Evolutionary conservation across 305 asterid genomes (phyloP).

Genomic region (Salvia sclarea): DNA sequence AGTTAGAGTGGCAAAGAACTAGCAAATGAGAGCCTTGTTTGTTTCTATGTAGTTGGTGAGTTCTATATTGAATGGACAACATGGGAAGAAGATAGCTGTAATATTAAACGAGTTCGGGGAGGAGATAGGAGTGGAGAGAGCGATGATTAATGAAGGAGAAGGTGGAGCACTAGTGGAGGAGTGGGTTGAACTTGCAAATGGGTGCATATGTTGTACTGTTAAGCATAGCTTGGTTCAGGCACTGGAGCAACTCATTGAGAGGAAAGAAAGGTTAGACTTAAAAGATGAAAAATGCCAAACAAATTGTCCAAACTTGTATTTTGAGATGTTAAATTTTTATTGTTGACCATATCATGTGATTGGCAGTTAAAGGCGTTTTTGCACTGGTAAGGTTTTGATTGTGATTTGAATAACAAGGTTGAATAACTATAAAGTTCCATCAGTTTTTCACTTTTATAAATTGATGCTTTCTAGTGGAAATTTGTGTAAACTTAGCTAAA

Average conservation of each 20-base stretch:
- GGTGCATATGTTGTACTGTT: slow-evolving; percentile 95
- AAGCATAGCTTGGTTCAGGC: slow-evolving; percentile 99
- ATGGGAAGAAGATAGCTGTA: slow-evolving; percentile 92
- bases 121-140: slow-evolving; percentile 95
- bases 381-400: not conserved
- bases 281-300: not conserved
- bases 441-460: not conserved
- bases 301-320: not conserved
- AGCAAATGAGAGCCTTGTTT: not conserved
- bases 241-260: slow-evolving; percentile 91
- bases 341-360: not conserved
- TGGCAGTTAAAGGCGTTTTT: not conserved
- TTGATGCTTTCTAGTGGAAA: slow-evolving; percentile 7
- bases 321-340: not conserved
- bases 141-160: slow-evolving; percentile 97
- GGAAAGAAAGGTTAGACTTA: slow-evolving; percentile 71
- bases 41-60: slow-evolving; percentile 66
- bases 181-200: slow-evolving; percentile 98
- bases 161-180: slow-evolving; percentile 93
- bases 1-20: not conserved
- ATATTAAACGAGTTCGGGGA: slow-evolving; percentile 95
- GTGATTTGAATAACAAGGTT: not conserved
- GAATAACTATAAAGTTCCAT: not conserved
- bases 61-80: slow-evolving; percentile 67
- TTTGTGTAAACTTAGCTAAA: slow-evolving; percentile 4